A percentile compares a stretch with the other conserved stretches of the same genome.
Evolutionary conservation across 176 grass and related monocot species (phyloP).

Genomic region (Rhynchospora breviuscula): DNA sequence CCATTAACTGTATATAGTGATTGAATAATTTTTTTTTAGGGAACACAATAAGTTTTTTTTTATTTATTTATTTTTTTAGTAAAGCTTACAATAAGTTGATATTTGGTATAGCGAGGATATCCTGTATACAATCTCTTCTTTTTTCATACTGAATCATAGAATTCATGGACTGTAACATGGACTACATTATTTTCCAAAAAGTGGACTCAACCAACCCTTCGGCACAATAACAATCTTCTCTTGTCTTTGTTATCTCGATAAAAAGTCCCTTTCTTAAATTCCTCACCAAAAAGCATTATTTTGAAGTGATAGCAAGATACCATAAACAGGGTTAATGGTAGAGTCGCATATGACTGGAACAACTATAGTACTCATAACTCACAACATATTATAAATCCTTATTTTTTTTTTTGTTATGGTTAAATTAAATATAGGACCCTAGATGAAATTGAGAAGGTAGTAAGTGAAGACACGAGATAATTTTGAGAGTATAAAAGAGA

Average conservation of each 20-base stretch:
- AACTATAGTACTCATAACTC: neutral
- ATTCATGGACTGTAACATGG: no score
- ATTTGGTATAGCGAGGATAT: no score
- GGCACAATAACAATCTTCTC: neutral
- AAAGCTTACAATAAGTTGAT: no score
- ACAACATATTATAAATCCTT: neutral
- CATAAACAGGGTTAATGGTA: neutral
- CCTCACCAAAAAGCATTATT: neutral
- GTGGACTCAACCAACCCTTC: neutral
- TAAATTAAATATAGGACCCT: conserved; percentile 39
- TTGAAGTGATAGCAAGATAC: neutral
- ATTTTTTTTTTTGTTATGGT: neutral
- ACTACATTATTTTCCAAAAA: neutral
- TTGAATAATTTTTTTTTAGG: no score
- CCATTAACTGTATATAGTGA: no score
- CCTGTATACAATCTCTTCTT: no score
- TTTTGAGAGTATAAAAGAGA: conserved; percentile 53
- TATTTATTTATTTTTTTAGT: no score
- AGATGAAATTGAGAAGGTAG: conserved; percentile 55
- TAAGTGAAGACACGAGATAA: conserved; percentile 41
- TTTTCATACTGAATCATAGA: no score
- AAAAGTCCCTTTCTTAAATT: no score
- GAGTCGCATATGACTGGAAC: neutral
- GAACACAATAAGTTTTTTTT: no score
- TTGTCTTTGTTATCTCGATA: no score